phyloP scores from a whole-genome alignment of 306 rosid species.

The Begonia loranthoides region DNA sequence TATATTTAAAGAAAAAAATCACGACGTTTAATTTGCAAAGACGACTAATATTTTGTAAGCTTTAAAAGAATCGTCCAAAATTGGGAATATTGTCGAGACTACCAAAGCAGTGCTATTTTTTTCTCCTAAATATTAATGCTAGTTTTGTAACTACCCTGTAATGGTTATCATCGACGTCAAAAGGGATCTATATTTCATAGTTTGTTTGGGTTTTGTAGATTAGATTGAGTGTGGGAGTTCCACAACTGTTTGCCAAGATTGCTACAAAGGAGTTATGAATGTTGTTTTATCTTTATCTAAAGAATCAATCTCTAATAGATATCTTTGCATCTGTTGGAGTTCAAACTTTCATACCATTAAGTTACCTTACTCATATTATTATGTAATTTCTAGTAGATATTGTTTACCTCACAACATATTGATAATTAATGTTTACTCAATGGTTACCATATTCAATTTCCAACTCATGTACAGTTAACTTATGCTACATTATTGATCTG shows the following conservation, averaged over 20 bases:
- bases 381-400: background rate
- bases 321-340: too few species aligned
- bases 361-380: background rate
- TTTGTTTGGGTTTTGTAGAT: slow-evolving; percentile 33
- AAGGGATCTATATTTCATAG: too few species aligned
- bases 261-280: slow-evolving; percentile 44
- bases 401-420: too few species aligned
- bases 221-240: slow-evolving; percentile 71
- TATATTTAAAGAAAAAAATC: too few species aligned
- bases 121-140: too few species aligned
- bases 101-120: too few species aligned
- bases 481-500: background rate
- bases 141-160: background rate
- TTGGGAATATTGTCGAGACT: too few species aligned
- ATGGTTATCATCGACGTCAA: slow-evolving; percentile 1
- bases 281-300: background rate
- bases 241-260: slow-evolving; percentile 68
- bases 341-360: background rate
- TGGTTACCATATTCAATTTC: background rate
- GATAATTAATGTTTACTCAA: slow-evolving; percentile 7
- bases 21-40: background rate
- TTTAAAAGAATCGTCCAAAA: background rate
- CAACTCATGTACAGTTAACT: background rate
- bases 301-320: too few species aligned
- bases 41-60: background rate